These are phyloP conservation scores for Scleromitrula shiraiana DNA, from an alignment of 2,329 filamentous ascomycete genomes.

Conservation along the genomic window DNA sequence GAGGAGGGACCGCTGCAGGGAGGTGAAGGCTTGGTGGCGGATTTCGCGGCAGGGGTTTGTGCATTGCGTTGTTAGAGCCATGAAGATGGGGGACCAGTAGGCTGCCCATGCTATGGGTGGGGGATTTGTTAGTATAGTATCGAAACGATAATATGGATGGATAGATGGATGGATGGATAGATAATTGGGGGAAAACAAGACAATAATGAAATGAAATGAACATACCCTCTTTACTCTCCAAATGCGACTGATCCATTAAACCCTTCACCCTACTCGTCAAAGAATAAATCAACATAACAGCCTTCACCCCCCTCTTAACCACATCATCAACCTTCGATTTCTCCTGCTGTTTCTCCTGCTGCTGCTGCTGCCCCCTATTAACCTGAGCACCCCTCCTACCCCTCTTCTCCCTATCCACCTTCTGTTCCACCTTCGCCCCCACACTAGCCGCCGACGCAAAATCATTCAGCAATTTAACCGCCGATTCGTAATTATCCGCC, in stretches of 20 bases:
- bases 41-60: conserved; percentile 92
- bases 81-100: conserved; percentile 94
- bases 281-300: conserved; percentile 72
- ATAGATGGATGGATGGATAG: neutral
- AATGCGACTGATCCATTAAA: conserved; percentile 86
- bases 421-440: conserved; percentile 61
- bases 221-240: conserved; percentile 64
- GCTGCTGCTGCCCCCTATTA: no score
- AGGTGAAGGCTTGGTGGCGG: conserved; percentile 78
- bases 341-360: conserved; percentile 37
- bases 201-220: no score
- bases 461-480: conserved; percentile 75
- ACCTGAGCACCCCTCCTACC: no score
- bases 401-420: conserved; percentile 36
- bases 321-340: conserved; percentile 47
- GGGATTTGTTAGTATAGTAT: no score
- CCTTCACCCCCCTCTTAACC: conserved; percentile 70
- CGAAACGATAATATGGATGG: neutral
- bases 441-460: conserved; percentile 80
- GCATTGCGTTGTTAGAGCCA: conserved; percentile 80
- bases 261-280: conserved; percentile 75
- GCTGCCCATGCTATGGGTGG: conserved; percentile 68
- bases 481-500: conserved; percentile 90
- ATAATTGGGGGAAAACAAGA: no score
- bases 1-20: conserved; percentile 76